A percentile compares a stretch with the other conserved stretches of the same genome.
These are phyloP conservation scores for Vicia villosa DNA, from an alignment of 306 rosid species.

Conservation along the genomic window DNA sequence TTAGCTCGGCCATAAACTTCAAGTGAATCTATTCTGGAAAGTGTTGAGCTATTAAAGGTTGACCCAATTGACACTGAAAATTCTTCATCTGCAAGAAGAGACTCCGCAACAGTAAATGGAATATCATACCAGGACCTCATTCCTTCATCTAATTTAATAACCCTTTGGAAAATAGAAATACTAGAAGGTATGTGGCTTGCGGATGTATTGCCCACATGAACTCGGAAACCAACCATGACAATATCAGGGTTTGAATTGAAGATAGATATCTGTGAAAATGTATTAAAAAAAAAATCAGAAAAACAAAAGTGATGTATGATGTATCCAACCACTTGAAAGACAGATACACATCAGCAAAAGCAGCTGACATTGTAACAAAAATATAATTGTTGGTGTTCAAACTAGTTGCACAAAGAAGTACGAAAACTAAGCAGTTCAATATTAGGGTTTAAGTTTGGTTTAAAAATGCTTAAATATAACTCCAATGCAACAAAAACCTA, in stretches of 20 bases:
- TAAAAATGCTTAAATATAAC: not conserved
- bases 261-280: conserved; percentile 71
- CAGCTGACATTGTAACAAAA: not conserved
- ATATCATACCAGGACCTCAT: conserved; percentile 98
- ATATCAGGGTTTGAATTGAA: conserved; percentile 91
- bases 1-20: conserved; percentile 97
- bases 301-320: not conserved
- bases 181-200: conserved; percentile 90
- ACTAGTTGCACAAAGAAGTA: not conserved
- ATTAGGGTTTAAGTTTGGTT: not conserved
- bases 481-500: not conserved
- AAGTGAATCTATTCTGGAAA: conserved; percentile 85
- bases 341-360: conserved; percentile 4
- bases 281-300: conserved; percentile 23
- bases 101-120: conserved; percentile 95
- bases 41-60: conserved; percentile 77
- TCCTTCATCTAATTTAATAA: conserved; percentile 89
- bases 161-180: conserved; percentile 84
- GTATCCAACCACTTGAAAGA: conserved; percentile 24
- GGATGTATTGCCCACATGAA: conserved; percentile 92
- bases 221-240: conserved; percentile 98
- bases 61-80: conserved; percentile 78
- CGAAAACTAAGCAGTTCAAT: conserved; percentile 6
- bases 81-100: conserved; percentile 98
- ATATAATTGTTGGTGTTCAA: conserved; percentile 15